These are phyloP conservation scores for Termitomyces sp. DNA, from an alignment of 768 basidiomycete species.

Conservation along the genomic window DNA sequence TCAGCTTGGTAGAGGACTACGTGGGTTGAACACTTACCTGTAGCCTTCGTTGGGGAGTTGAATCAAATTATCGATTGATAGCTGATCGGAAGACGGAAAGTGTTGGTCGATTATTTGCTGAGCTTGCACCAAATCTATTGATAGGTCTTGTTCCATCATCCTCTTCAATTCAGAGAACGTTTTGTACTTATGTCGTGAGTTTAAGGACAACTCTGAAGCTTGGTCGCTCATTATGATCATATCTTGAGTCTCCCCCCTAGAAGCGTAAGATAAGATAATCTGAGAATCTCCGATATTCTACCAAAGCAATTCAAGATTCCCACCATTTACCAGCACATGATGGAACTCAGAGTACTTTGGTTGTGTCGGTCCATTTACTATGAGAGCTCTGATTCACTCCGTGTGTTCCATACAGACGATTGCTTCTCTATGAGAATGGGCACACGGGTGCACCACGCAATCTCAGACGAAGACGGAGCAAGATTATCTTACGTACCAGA, in stretches of 20 bases:
- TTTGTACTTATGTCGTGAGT: neutral
- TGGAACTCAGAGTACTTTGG: neutral
- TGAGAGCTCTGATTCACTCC: neutral
- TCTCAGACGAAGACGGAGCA: neutral
- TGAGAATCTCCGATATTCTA: neutral
- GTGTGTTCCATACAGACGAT: neutral
- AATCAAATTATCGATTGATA: conserved; percentile 6
- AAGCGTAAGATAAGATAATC: neutral
- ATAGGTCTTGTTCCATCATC: neutral
- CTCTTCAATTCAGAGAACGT: no score
- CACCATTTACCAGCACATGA: no score
- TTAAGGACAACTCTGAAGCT: no score
- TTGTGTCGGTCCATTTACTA: neutral
- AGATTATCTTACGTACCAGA: neutral
- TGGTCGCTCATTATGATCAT: neutral
- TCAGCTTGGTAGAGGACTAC: neutral
- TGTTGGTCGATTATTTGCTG: conserved; percentile 12
- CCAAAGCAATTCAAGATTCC: no score
- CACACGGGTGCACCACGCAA: neutral
- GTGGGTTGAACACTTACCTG: conserved; percentile 6
- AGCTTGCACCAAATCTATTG: conserved; percentile 10
- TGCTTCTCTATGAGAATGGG: neutral
- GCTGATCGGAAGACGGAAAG: conserved; percentile 4
- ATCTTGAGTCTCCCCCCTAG: neutral
- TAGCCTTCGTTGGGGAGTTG: conserved; percentile 13